Evolutionary conservation across 2,329 filamentous ascomycete species (phyloP).

Genomic region (Orbilia javanica): DNA sequence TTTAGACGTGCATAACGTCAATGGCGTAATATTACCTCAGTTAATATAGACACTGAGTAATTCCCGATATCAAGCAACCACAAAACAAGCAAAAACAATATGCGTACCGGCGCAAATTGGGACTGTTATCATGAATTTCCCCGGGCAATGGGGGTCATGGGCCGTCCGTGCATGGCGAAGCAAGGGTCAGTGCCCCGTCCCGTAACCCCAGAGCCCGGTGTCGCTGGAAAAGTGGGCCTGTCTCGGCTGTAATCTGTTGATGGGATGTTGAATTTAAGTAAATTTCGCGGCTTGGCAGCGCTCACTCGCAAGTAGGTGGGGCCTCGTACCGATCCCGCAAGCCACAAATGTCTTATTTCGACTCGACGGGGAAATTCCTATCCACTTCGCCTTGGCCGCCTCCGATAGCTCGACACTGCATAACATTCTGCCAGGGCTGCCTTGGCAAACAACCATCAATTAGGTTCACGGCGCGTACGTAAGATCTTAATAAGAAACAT

Average conservation of each 20-base stretch:
- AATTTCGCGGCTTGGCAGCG: conserved; percentile 6
- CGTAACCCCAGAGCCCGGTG: background rate
- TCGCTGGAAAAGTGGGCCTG: background rate
- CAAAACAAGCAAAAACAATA: background rate
- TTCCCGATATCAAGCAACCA: background rate
- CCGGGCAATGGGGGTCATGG: background rate
- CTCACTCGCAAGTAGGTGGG: background rate
- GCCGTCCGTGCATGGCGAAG: background rate
- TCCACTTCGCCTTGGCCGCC: conserved; percentile 1
- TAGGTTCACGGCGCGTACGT: conserved; percentile 5
- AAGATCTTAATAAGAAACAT: background rate
- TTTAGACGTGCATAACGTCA: background rate
- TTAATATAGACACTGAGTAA: background rate
- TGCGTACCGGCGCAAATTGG: background rate
- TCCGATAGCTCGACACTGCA: background rate
- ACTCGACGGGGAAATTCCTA: background rate
- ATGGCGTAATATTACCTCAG: conserved; percentile 25
- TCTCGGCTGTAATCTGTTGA: background rate
- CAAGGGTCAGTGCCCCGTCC: background rate
- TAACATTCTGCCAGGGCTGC: background rate
- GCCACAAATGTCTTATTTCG: conserved; percentile 20
- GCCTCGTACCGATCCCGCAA: conserved; percentile 18
- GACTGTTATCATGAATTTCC: background rate
- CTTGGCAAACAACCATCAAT: background rate
- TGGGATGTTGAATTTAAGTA: conserved; percentile 34